Conservation (phyloP, 2,329 filamentous ascomycete genomes). For the Trichoderma koningii region DNA sequence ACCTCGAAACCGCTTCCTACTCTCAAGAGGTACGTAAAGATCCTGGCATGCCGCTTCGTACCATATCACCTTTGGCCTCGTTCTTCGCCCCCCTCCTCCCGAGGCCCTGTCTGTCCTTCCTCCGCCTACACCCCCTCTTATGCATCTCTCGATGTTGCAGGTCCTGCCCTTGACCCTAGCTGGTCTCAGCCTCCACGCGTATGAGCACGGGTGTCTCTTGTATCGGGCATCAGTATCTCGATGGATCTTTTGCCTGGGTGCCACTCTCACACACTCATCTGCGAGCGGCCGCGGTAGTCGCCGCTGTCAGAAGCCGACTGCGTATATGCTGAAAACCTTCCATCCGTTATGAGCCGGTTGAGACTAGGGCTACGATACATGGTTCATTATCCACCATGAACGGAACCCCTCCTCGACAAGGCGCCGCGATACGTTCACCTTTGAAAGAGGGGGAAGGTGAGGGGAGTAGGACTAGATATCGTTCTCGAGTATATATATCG, state of each 20-base stretch:
- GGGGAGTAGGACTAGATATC: background rate
- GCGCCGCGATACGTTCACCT: background rate
- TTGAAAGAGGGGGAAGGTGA: constrained; percentile 6
- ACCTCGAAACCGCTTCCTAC: background rate
- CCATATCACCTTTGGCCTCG: background rate
- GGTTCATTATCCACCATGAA: constrained; percentile 9
- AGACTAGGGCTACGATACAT: constrained; percentile 25
- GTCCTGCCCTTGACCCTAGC: constrained; percentile 22
- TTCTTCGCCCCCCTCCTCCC: background rate
- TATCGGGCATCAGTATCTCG: constrained; percentile 16
- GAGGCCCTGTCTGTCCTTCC: constrained; percentile 6
- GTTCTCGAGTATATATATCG: constrained; percentile 22
- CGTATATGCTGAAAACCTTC: background rate
- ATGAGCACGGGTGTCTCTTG: constrained; percentile 19
- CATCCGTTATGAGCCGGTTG: constrained; percentile 1
- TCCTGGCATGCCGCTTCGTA: constrained; percentile 1
- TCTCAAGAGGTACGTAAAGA: background rate
- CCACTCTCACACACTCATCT: constrained; percentile 19
- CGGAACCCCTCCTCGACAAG: constrained; percentile 5
- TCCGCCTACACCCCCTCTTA: constrained; percentile 17
- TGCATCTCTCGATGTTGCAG: constrained; percentile 27
- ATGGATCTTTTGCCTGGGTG: constrained; percentile 14
- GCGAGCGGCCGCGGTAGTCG: background rate
- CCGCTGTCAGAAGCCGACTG: constrained; percentile 8
- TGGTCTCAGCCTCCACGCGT: constrained; percentile 23